Percentiles rank a stretch among this genome's conserved stretches.
Evolutionary conservation across 768 basidiomycete species (phyloP).

Genomic region (Suillus lakei): DNA sequence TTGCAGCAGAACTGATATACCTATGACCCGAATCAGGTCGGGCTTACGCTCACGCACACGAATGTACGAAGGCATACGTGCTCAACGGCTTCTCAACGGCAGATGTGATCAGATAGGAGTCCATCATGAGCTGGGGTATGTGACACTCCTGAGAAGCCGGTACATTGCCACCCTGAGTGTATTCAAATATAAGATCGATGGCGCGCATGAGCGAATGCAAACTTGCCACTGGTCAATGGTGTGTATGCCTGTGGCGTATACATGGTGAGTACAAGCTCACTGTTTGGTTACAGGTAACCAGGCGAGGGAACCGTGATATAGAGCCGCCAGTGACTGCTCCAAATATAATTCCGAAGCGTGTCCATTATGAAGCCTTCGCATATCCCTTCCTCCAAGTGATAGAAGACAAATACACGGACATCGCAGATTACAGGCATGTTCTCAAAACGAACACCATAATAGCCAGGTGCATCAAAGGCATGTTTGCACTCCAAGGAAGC

Average conservation of each 20-base stretch:
- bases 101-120: too few species aligned
- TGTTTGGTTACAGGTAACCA: conserved; percentile 59
- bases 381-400: neutral
- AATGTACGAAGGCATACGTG: too few species aligned
- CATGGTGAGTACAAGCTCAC: conserved; percentile 59
- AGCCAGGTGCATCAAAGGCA: neutral
- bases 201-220: neutral
- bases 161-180: conserved; percentile 32
- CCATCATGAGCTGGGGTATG: conserved; percentile 34
- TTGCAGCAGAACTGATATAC: neutral
- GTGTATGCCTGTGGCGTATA: conserved; percentile 65
- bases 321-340: too few species aligned
- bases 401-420: neutral
- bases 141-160: conserved; percentile 34
- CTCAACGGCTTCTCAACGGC: too few species aligned
- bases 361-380: too few species aligned
- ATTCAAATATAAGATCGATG: neutral
- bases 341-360: too few species aligned
- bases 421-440: too few species aligned
- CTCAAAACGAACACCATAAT: too few species aligned
- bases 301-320: too few species aligned
- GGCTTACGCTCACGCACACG: too few species aligned
- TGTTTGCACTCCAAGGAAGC: neutral
- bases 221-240: conserved; percentile 49
- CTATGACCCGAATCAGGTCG: neutral